phyloP scores from a whole-genome alignment of 2,329 filamentous ascomycete genomes.

The Monilinia aucupariae region DNA sequence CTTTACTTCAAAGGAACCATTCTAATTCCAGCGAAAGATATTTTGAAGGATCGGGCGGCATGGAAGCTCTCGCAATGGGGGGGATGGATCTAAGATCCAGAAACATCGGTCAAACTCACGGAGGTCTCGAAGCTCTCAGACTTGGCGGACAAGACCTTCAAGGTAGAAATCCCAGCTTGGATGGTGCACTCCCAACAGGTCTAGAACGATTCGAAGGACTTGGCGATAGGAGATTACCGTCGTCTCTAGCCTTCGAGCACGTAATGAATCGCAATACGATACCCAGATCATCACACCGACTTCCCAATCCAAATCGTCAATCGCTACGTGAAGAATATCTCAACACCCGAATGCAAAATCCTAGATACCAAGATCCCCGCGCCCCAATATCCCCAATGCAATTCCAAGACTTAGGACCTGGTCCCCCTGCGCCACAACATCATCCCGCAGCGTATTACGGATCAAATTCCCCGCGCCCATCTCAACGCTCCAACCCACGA shows the following conservation, averaged over 20 bases:
- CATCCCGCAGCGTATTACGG: not conserved
- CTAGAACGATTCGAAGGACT: not conserved
- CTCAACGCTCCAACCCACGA: not conserved
- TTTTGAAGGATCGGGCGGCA: not conserved
- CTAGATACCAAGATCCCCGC: not conserved
- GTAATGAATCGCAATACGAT: not conserved
- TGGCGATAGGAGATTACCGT: not conserved
- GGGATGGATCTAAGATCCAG: not conserved
- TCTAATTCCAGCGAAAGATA: not conserved
- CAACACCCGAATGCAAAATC: not conserved
- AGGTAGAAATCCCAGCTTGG: not conserved
- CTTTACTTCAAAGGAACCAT: not conserved
- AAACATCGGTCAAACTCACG: not conserved
- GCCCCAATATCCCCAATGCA: not conserved
- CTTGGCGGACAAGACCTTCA: not conserved
- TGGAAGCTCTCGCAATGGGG: constrained; percentile 1
- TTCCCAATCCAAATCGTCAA: not conserved
- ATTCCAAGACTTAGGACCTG: constrained; percentile 8
- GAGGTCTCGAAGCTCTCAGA: constrained; percentile 2
- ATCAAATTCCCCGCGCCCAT: not conserved
- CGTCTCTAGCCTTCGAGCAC: not conserved
- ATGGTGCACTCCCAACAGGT: not conserved
- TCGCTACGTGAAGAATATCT: not conserved
- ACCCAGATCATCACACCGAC: not conserved
- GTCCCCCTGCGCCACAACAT: not conserved